Percentiles rank a stretch among this genome's conserved stretches.
Evolutionary conservation across 1,284 basidiomycete genomes (phyloP).

Genomic region (Neolentinus lepideus): DNA sequence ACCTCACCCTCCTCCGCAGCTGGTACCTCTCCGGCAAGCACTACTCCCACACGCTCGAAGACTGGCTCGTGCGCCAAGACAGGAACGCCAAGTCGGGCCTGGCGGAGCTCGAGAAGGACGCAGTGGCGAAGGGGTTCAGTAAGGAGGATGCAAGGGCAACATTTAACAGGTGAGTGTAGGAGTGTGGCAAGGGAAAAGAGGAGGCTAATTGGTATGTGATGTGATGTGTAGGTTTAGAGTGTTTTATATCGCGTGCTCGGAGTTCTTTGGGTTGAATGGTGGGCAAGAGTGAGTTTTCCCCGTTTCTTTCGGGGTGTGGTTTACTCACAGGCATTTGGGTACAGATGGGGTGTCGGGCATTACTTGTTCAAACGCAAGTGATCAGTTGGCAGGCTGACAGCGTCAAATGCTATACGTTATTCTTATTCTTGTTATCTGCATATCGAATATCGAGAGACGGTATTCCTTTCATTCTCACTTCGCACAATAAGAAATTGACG

Average conservation of each 20-base stretch:
- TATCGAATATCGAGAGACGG: too few species aligned
- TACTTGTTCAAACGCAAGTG: slow-evolving; percentile 39
- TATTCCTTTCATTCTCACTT: too few species aligned
- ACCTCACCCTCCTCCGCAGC: slow-evolving; percentile 50
- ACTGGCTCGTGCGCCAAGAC: slow-evolving; percentile 66
- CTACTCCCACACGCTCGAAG: slow-evolving; percentile 63
- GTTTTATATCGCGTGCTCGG: slow-evolving; percentile 73
- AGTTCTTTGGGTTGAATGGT: slow-evolving; percentile 61
- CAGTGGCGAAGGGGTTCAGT: slow-evolving; percentile 36
- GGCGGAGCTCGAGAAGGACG: slow-evolving; percentile 41
- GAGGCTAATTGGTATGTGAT: neutral
- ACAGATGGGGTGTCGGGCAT: slow-evolving; percentile 47
- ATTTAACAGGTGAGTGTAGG: slow-evolving; percentile 40
- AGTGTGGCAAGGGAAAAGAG: neutral
- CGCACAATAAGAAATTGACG: too few species aligned
- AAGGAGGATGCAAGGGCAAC: slow-evolving; percentile 51
- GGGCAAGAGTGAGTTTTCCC: slow-evolving; percentile 50
- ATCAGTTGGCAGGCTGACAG: slow-evolving; percentile 5
- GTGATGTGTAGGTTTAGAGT: slow-evolving; percentile 46
- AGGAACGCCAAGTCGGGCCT: slow-evolving; percentile 36
- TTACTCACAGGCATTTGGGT: neutral
- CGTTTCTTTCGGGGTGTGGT: neutral
- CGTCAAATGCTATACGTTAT: too few species aligned
- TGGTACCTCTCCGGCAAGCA: slow-evolving; percentile 65
- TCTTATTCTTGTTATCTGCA: too few species aligned